These are phyloP conservation scores for Calonectria pseudoturangicola DNA, from an alignment of 2,329 filamentous ascomycete species.

Conservation along the genomic window DNA sequence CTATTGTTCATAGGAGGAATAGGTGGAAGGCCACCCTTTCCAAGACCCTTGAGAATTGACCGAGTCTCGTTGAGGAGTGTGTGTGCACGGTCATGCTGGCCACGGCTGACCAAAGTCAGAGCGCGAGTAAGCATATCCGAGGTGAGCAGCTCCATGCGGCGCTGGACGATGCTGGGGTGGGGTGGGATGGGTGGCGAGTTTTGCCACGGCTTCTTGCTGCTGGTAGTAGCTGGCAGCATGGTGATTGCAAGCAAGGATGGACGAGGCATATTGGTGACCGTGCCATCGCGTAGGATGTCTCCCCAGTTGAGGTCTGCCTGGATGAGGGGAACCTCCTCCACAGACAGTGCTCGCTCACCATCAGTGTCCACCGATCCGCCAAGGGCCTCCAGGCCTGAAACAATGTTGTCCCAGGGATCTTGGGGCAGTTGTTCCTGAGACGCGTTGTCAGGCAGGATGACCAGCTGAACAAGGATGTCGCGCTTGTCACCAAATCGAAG, in stretches of 20 bases:
- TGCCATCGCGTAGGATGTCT: constrained; percentile 93
- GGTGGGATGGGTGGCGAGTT: constrained; percentile 90
- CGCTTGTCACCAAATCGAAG: constrained; percentile 95
- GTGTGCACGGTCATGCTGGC: constrained; percentile 94
- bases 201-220: constrained; percentile 79
- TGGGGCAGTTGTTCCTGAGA: constrained; percentile 90
- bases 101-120: constrained; percentile 90
- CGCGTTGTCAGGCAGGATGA: constrained; percentile 90
- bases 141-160: constrained; percentile 97
- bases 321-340: constrained; percentile 95
- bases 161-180: constrained; percentile 94
- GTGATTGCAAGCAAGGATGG: constrained; percentile 96
- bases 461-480: constrained; percentile 94
- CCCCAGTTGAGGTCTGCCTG: constrained; percentile 96
- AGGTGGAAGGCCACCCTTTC: constrained; percentile 94
- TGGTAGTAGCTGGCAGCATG: constrained; percentile 84
- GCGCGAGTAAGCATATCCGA: constrained; percentile 98
- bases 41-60: constrained; percentile 95
- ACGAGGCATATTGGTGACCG: constrained; percentile 88
- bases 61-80: constrained; percentile 95
- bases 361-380: constrained; percentile 92
- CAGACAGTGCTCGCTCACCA: constrained; percentile 86
- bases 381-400: constrained; percentile 94
- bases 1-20: constrained; percentile 78
- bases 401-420: constrained; percentile 97